Conservation (phyloP, 257 asterid genomes). For the Fraxinus anomala region DNA sequence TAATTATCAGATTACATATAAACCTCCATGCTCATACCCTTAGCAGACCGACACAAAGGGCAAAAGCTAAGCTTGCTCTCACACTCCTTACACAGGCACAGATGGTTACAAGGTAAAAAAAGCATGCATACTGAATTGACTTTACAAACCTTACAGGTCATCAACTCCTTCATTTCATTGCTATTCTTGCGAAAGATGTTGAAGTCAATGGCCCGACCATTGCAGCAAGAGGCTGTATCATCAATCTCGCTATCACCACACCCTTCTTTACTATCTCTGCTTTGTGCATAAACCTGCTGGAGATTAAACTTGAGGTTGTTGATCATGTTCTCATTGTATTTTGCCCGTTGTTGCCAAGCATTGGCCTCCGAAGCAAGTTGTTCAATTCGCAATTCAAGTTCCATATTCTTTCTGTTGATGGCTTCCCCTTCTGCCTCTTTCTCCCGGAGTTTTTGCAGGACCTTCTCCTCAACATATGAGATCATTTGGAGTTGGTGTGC, state of each 20-base stretch:
- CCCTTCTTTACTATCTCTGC: constrained; percentile 93
- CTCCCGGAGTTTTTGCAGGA: constrained; percentile 69
- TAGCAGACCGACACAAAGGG: constrained; percentile 81
- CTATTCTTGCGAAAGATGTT: constrained; percentile 47
- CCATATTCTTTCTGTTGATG: constrained; percentile 74
- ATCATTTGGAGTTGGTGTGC: constrained; percentile 77
- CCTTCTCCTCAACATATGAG: constrained; percentile 79
- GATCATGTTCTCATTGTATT: constrained; percentile 73
- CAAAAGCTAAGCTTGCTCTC: constrained; percentile 73
- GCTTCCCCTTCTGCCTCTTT: constrained; percentile 74
- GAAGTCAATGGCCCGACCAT: constrained; percentile 56
- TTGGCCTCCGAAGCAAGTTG: constrained; percentile 74
- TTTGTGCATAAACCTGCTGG: constrained; percentile 70
- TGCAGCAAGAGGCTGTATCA: constrained; percentile 85
- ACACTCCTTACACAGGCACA: constrained; percentile 90
- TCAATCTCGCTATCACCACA: constrained; percentile 95
- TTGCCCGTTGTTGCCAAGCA: constrained; percentile 91
- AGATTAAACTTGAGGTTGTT: constrained; percentile 70
- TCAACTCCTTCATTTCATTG: constrained; percentile 58
- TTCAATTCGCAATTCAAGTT: constrained; percentile 70
- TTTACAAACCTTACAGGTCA: constrained; percentile 86
- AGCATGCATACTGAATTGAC: constrained; percentile 80
- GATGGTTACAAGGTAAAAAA: constrained; percentile 92
- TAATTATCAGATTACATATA: constrained; percentile 49
- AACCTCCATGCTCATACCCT: constrained; percentile 86